Percentiles rank a stretch among this genome's conserved stretches.
Evolutionary conservation across 768 basidiomycete species (phyloP).

Genomic region (Tulasnella sp.): DNA sequence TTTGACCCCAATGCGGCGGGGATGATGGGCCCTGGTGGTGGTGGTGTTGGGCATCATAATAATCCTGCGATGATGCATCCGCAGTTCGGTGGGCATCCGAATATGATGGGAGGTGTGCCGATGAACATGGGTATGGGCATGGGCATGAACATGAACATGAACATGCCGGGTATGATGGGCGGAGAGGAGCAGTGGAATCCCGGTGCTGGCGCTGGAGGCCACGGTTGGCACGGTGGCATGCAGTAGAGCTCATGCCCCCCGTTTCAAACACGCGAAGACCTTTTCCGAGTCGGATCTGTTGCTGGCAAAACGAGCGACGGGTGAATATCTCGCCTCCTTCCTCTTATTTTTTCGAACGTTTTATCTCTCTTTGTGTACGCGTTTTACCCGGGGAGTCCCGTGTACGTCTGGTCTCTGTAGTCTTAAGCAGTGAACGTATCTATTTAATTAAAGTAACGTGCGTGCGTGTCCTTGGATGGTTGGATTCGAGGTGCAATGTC

Average conservation of each 20-base stretch:
- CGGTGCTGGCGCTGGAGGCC: background rate
- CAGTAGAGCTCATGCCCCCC: background rate
- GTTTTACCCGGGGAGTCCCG: background rate
- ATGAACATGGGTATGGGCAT: constrained; percentile 29
- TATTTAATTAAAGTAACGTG: too few species aligned
- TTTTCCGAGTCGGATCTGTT: too few species aligned
- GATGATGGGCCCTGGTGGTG: constrained; percentile 1
- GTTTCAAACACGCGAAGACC: too few species aligned
- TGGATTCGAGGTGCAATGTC: background rate
- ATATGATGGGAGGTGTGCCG: constrained; percentile 16
- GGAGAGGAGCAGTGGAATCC: background rate
- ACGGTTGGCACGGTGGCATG: background rate
- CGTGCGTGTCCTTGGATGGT: too few species aligned
- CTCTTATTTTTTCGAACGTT: background rate
- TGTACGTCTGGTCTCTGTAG: background rate
- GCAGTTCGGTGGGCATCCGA: constrained; percentile 17
- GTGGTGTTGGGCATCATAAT: too few species aligned
- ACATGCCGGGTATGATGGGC: background rate
- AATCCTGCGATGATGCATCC: background rate
- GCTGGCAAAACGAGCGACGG: too few species aligned
- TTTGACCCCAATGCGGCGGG: background rate
- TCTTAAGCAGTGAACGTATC: background rate
- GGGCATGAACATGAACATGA: background rate
- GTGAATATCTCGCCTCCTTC: background rate
- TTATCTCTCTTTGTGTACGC: background rate